These are phyloP conservation scores for Vigna mungo DNA, from an alignment of 306 rosid genomes.

Conservation along the genomic window DNA sequence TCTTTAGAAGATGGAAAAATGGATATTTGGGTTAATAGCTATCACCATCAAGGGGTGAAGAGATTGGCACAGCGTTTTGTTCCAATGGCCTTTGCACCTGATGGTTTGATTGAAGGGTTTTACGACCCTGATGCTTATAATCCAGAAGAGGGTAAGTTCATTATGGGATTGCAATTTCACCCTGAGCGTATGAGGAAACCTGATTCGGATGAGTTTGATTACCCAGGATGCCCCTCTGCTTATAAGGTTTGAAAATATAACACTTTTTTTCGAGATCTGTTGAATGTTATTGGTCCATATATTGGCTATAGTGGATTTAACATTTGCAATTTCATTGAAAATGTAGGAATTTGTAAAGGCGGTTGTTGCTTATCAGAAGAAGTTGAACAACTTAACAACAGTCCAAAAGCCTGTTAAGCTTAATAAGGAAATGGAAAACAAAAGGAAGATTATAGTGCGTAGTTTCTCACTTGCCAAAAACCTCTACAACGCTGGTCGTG, in stretches of 20 bases:
- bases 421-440: constrained; percentile 75
- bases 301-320: neutral
- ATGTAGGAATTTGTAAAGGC: constrained; percentile 92
- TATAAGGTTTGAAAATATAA: constrained; percentile 62
- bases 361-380: constrained; percentile 79
- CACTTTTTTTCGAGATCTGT: neutral
- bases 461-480: constrained; percentile 86
- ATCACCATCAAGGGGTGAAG: constrained; percentile 96
- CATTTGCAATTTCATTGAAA: constrained; percentile 9
- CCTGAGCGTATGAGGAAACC: constrained; percentile 85
- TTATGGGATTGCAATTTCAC: constrained; percentile 95
- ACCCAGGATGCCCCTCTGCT: constrained; percentile 86
- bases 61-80: constrained; percentile 82
- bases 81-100: constrained; percentile 86
- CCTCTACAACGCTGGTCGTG: constrained; percentile 61
- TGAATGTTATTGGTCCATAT: neutral
- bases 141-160: constrained; percentile 90
- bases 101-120: constrained; percentile 88
- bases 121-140: constrained; percentile 90
- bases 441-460: constrained; percentile 59
- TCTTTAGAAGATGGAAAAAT: constrained; percentile 62
- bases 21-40: constrained; percentile 85
- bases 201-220: constrained; percentile 87
- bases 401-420: constrained; percentile 58
- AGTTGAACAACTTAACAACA: constrained; percentile 50